Evolutionary conservation across 306 rosid genomes (phyloP).

Genomic region (Dalbergia cochinchinensis): DNA sequence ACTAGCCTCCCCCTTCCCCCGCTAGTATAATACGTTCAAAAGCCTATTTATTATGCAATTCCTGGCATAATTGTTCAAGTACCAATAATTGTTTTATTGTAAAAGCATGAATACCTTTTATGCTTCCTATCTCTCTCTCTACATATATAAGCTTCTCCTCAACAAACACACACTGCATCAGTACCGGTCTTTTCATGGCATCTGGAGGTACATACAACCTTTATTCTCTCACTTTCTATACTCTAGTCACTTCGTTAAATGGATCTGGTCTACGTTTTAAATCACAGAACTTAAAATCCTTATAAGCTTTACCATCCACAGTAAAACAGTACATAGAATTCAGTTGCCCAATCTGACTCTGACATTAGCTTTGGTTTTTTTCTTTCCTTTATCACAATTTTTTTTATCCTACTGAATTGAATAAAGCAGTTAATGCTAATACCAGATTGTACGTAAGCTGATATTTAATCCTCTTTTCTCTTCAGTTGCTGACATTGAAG

Average conservation of each 20-base stretch:
- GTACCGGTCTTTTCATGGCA: slow-evolving; percentile 55
- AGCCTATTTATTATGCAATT: slow-evolving; percentile 49
- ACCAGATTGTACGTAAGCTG: slow-evolving; percentile 43
- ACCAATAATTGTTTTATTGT: slow-evolving; percentile 62
- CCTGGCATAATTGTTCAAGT: slow-evolving; percentile 58
- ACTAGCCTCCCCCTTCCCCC: slow-evolving; percentile 36
- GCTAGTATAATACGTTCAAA: slow-evolving; percentile 50
- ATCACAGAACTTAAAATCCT: slow-evolving; percentile 28
- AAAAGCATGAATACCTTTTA: slow-evolving; percentile 52
- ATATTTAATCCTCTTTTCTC: slow-evolving; percentile 37
- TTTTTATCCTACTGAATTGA: slow-evolving; percentile 55
- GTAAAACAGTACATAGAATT: slow-evolving; percentile 46
- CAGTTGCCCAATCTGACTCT: slow-evolving; percentile 52
- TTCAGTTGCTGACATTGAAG: slow-evolving; percentile 26
- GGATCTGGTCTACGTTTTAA: slow-evolving; percentile 29
- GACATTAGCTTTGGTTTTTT: slow-evolving; percentile 60
- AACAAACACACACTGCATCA: slow-evolving; percentile 54
- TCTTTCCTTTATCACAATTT: slow-evolving; percentile 54
- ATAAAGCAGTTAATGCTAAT: slow-evolving; percentile 42
- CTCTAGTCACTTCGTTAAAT: slow-evolving; percentile 37
- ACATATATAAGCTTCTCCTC: slow-evolving; percentile 55
- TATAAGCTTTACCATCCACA: slow-evolving; percentile 15
- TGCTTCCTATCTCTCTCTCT: slow-evolving; percentile 48
- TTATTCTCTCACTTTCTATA: slow-evolving; percentile 43
- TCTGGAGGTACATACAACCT: slow-evolving; percentile 59